Conservation (phyloP, 2,329 filamentous ascomycete genomes). For the Claviceps humidiphila region DNA sequence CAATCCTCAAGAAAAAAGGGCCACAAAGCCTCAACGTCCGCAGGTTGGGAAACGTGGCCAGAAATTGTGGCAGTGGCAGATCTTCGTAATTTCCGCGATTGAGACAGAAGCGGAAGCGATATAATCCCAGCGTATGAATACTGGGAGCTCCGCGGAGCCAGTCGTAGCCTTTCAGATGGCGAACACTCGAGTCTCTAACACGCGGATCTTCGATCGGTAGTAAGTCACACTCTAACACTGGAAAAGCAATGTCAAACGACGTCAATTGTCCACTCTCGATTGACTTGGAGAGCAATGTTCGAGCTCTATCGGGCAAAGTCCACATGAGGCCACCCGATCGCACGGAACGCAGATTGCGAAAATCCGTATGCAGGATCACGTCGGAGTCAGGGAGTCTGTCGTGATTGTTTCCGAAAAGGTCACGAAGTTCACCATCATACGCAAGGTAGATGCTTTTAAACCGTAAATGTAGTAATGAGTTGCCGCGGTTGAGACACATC, state of each 20-base stretch:
- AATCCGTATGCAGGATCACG: conserved; percentile 9
- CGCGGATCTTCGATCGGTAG: neutral
- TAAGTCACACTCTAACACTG: conserved; percentile 5
- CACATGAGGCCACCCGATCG: conserved; percentile 13
- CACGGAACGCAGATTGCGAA: conserved; percentile 15
- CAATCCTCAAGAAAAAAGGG: too few relatives aligned
- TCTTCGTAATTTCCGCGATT: too few relatives aligned
- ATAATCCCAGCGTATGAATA: too few relatives aligned
- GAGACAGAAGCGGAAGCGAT: too few relatives aligned
- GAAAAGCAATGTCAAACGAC: conserved; percentile 24
- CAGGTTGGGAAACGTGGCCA: too few relatives aligned
- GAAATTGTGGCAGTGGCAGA: too few relatives aligned
- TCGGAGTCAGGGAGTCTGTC: neutral
- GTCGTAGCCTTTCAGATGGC: conserved; percentile 15
- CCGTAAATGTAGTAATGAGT: conserved; percentile 17
- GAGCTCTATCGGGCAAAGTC: conserved; percentile 14
- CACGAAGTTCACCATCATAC: neutral
- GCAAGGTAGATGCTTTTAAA: conserved; percentile 9
- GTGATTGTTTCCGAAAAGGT: neutral
- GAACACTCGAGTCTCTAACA: conserved; percentile 13
- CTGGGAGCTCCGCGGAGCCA: too few relatives aligned
- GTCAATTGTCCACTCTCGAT: conserved; percentile 17
- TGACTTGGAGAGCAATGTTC: conserved; percentile 13
- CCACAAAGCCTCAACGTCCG: too few relatives aligned
- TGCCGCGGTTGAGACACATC: conserved; percentile 12